These are phyloP conservation scores for Evernia prunastri DNA, from an alignment of 495 filamentous ascomycete genomes.

Conservation along the genomic window DNA sequence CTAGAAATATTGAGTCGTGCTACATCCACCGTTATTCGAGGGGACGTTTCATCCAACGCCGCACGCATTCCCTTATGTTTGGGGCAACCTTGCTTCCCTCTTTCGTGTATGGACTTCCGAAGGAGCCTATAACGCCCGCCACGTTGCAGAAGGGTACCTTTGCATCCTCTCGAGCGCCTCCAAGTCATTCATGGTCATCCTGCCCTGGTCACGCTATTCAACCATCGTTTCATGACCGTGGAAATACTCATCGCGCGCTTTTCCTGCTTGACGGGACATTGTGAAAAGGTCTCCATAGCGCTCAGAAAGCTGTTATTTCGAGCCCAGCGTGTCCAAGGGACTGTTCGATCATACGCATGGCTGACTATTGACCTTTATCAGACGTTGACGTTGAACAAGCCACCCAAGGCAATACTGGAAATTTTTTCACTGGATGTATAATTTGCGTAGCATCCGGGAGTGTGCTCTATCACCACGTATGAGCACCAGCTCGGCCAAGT, in stretches of 20 bases:
- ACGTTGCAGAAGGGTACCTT: conserved; percentile 45
- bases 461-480: too few species aligned
- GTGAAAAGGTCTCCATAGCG: conserved; percentile 45
- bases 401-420: too few species aligned
- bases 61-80: conserved; percentile 56
- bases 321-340: conserved; percentile 48
- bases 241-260: conserved; percentile 39
- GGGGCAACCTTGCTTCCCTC: conserved; percentile 47
- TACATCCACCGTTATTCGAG: conserved; percentile 39
- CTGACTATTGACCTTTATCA: too few species aligned
- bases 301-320: conserved; percentile 29
- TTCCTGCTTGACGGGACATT: conserved; percentile 49
- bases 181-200: conserved; percentile 50
- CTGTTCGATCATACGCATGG: conserved; percentile 50
- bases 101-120: conserved; percentile 42
- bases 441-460: too few species aligned
- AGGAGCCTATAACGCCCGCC: conserved; percentile 44
- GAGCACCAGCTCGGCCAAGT: too few species aligned
- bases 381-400: too few species aligned
- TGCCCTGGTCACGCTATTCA: conserved; percentile 51
- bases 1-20: background rate
- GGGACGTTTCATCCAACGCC: conserved; percentile 52
- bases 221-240: conserved; percentile 50
- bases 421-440: too few species aligned
- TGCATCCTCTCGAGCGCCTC: conserved; percentile 38